Conservation (phyloP, 73 alveolate species). For the Halteria grandinella region DNA sequence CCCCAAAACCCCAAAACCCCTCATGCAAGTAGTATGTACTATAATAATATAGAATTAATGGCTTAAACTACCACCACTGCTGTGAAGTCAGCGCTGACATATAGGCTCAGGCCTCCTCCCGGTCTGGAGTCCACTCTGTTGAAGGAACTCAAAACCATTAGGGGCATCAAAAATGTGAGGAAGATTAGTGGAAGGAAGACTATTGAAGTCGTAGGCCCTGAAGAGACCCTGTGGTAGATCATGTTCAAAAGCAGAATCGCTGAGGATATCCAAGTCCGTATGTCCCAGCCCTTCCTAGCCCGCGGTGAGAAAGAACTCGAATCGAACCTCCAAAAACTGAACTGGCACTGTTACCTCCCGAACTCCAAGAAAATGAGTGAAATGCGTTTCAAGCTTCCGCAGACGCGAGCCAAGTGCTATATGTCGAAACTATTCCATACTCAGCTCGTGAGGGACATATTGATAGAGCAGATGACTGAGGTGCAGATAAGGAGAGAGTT, state of each 20-base stretch:
- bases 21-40: too few relatives aligned
- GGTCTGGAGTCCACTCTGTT: slow-evolving; percentile 26
- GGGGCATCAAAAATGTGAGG: slow-evolving; percentile 13
- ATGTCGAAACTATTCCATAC: slow-evolving; percentile 57
- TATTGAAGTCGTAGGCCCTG: slow-evolving; percentile 49
- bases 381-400: slow-evolving; percentile 16
- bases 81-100: background rate
- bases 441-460: slow-evolving; percentile 32
- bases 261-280: slow-evolving; percentile 49
- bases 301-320: slow-evolving; percentile 62
- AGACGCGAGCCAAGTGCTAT: slow-evolving; percentile 19
- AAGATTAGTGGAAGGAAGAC: slow-evolving; percentile 43
- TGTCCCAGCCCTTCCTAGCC: slow-evolving; percentile 34
- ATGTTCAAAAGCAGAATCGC: slow-evolving; percentile 52
- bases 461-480: slow-evolving; percentile 41
- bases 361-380: background rate
- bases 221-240: slow-evolving; percentile 38
- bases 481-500: slow-evolving; percentile 53
- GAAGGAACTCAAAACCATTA: slow-evolving; percentile 4
- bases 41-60: background rate
- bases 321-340: slow-evolving; percentile 40
- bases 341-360: slow-evolving; percentile 65
- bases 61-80: background rate
- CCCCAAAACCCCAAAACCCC: background rate
- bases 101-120: slow-evolving; percentile 29